A percentile compares a stretch with the other conserved stretches of the same genome.
phyloP scores from a whole-genome alignment of 495 filamentous ascomycete genomes.

The Amorphotheca resinae region DNA sequence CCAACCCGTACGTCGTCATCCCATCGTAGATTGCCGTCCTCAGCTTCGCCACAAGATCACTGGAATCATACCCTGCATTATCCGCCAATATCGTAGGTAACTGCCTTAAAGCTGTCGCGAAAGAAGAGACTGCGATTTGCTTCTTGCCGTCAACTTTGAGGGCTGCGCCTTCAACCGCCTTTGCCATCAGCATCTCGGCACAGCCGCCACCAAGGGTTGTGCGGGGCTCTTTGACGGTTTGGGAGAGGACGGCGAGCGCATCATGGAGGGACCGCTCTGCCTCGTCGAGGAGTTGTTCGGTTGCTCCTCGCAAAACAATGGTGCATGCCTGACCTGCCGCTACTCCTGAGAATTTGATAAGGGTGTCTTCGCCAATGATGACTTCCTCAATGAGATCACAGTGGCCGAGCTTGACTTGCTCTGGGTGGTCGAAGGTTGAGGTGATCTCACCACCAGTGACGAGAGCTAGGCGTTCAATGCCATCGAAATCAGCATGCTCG shows the following conservation, averaged over 20 bases:
- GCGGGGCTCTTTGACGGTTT: slow-evolving; percentile 88
- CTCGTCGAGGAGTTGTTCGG: slow-evolving; percentile 92
- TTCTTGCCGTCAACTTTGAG: slow-evolving; percentile 95
- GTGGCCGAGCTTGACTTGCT: slow-evolving; percentile 87
- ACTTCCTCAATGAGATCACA: slow-evolving; percentile 97
- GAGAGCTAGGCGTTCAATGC: slow-evolving; percentile 85
- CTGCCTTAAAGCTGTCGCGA: slow-evolving; percentile 79
- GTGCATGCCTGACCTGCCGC: slow-evolving; percentile 92
- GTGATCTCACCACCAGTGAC: slow-evolving; percentile 96
- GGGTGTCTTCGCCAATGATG: slow-evolving; percentile 91
- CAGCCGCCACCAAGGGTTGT: slow-evolving; percentile 93
- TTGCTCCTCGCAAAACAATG: slow-evolving; percentile 90
- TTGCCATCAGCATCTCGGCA: slow-evolving; percentile 97
- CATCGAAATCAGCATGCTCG: slow-evolving; percentile 97
- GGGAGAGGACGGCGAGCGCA: slow-evolving; percentile 89
- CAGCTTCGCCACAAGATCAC: slow-evolving; percentile 82
- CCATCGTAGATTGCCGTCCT: slow-evolving; percentile 90
- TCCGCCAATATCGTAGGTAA: slow-evolving; percentile 94
- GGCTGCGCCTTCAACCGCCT: slow-evolving; percentile 88
- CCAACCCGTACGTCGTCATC: slow-evolving; percentile 80
- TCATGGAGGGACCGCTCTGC: slow-evolving; percentile 93
- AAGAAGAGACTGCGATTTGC: slow-evolving; percentile 82
- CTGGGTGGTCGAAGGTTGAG: slow-evolving; percentile 95
- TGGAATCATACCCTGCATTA: slow-evolving; percentile 91
- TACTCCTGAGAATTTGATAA: slow-evolving; percentile 95